Conservation (phyloP, 1,284 basidiomycete species). For the Abortiporus biennis region DNA sequence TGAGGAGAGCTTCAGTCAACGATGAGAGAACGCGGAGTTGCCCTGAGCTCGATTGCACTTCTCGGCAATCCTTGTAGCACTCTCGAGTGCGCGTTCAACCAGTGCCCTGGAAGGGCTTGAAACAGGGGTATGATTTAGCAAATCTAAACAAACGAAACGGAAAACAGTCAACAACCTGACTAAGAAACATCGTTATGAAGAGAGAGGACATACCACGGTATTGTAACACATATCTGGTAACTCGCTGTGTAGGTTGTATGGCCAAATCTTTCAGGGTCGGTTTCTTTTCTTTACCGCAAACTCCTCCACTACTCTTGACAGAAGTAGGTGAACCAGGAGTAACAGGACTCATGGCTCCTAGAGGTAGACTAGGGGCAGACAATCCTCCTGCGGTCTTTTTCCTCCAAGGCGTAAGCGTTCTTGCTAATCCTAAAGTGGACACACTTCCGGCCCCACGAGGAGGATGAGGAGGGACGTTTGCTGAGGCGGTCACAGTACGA, state of each 20-base stretch:
- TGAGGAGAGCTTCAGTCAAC: too few relatives aligned
- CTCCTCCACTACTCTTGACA: constrained; percentile 3
- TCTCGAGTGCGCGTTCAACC: constrained; percentile 55
- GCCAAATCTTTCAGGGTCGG: constrained; percentile 52
- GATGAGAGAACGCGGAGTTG: constrained; percentile 46
- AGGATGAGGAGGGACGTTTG: background rate
- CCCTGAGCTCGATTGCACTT: constrained; percentile 61
- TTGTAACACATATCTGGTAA: constrained; percentile 63
- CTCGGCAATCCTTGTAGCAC: constrained; percentile 51
- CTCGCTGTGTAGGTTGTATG: constrained; percentile 63
- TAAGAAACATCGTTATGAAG: constrained; percentile 5
- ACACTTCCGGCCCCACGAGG: background rate
- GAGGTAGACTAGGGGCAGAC: too few relatives aligned
- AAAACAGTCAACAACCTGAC: constrained; percentile 1
- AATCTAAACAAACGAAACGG: constrained; percentile 24
- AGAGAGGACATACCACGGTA: constrained; percentile 47
- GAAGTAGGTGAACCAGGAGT: too few relatives aligned
- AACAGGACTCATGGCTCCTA: too few relatives aligned
- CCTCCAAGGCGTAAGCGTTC: constrained; percentile 15
- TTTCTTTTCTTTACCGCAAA: constrained; percentile 16
- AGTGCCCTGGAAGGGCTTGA: constrained; percentile 37
- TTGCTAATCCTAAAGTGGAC: background rate
- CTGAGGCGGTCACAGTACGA: background rate
- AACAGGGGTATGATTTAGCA: constrained; percentile 36
- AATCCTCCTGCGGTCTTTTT: too few relatives aligned